Evolutionary conservation across 306 rosid species (phyloP), one percentile per base, ranked within the genome.

Genomic region (Boehmeria nivea): DNA sequence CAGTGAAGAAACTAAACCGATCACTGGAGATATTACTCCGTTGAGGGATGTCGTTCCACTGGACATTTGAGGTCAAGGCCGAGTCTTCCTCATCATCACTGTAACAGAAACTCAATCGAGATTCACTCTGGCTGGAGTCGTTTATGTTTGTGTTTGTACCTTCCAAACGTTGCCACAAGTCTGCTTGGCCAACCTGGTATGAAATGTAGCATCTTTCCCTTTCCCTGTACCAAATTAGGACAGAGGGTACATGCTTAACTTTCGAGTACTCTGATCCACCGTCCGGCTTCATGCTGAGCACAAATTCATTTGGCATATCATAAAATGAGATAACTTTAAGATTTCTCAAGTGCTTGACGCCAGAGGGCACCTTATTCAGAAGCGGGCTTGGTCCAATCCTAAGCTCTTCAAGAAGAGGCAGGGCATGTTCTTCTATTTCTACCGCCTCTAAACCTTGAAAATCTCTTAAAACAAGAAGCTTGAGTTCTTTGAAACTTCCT

Each of bases 401-500:
- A 40, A 33, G 0, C 46, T 27, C 11, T 33, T 74, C 61, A 27
- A 69, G 75, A 64, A 10, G 31, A 22, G 44, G 65, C 66, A 74
- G 15, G 3, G 68, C 64, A 27, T 54, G 72, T 23, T 13, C 2
- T 0, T 63, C 79, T 14, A 69, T 69, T 11, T n/a, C 5, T 4
- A 69, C 8, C 24, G 33, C 62, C 10, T 27, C 57, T 18, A 74
- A 3, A 15, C 48, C 38, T 25, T 54, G 27, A 17, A 74, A 4
- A 0, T 53, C 17, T 12, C 22, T 10, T 1, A 73, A 52, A 13
- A 4, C 7, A 6, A 74, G 38, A n/a, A 24, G 12, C 14, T 40
- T 59, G 26, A 59, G 65, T 16, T 54, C 69, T 36, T 8, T 54
- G 39, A 73, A 73, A 6, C 72, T 68, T 6, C 59, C 59, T 12